These are phyloP conservation scores for Russula sp. DNA, from an alignment of 768 basidiomycete species.

Conservation along the genomic window DNA sequence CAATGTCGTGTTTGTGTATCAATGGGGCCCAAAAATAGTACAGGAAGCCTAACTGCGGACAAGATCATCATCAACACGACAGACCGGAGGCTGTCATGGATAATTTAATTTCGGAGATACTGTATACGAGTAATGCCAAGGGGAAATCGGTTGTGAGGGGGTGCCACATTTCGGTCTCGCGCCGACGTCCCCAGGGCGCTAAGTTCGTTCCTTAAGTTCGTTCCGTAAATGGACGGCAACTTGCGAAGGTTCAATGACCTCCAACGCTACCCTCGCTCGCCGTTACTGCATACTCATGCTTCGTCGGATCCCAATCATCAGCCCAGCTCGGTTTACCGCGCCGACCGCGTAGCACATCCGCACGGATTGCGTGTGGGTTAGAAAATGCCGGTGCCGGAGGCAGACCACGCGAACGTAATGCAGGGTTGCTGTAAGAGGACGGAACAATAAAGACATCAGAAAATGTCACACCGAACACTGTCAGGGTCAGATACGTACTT, in stretches of 20 bases:
- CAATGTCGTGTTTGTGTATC: not conserved
- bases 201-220: too few relatives aligned
- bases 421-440: conserved; percentile 21
- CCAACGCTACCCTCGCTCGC: conserved; percentile 34
- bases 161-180: too few relatives aligned
- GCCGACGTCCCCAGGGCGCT: too few relatives aligned
- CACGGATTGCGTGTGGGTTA: conserved; percentile 27
- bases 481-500: conserved; percentile 34
- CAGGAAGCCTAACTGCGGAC: too few relatives aligned
- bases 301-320: conserved; percentile 36
- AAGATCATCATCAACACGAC: too few relatives aligned
- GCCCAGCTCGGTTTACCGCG: conserved; percentile 34
- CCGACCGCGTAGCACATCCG: conserved; percentile 22
- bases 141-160: too few relatives aligned
- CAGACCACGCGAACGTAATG: conserved; percentile 28
- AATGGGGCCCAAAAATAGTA: too few relatives aligned
- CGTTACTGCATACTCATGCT: conserved; percentile 42
- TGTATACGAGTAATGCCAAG: too few relatives aligned
- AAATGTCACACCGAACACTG: not conserved
- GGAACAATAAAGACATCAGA: not conserved
- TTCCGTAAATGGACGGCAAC: too few relatives aligned
- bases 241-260: not conserved
- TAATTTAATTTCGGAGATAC: too few relatives aligned
- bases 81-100: too few relatives aligned
- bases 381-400: conserved; percentile 29